Percentiles rank a stretch among this genome's conserved stretches.
Evolutionary conservation across 192 early-diverging fungal genomes (phyloP).

Genomic region (Coemansia sp.): DNA sequence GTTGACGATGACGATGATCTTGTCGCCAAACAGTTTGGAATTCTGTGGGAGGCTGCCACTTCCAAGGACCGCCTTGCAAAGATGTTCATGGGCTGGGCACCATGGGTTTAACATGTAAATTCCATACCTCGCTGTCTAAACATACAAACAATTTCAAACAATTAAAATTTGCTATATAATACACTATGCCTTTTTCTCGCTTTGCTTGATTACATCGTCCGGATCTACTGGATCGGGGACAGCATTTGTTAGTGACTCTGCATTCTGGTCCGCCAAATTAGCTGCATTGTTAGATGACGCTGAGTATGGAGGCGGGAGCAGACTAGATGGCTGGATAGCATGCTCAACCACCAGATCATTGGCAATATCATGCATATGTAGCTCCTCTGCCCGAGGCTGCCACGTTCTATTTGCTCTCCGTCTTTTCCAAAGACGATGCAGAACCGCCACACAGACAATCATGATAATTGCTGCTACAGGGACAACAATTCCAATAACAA

Average conservation of each 20-base stretch:
- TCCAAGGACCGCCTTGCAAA: slow-evolving; percentile 15
- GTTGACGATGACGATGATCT: slow-evolving; percentile 1
- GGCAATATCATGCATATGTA: not conserved
- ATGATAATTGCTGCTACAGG: not conserved
- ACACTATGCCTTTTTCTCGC: not conserved
- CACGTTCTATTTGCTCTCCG: not conserved
- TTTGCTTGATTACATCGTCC: too few species aligned
- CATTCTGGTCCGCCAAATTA: too few species aligned
- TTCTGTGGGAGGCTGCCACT: slow-evolving; percentile 27
- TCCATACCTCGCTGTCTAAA: too few species aligned
- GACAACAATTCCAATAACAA: not conserved
- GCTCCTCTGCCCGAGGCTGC: not conserved
- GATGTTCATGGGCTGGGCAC: slow-evolving; percentile 43
- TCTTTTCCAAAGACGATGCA: not conserved
- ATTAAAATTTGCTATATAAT: too few species aligned
- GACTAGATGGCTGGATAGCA: too few species aligned
- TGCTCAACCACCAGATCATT: not conserved
- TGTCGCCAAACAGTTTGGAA: slow-evolving; percentile 15
- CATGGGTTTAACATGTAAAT: slow-evolving; percentile 42
- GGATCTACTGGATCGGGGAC: too few species aligned
- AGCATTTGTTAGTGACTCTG: too few species aligned
- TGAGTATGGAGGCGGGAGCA: too few species aligned
- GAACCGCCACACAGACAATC: not conserved
- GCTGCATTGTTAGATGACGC: too few species aligned
- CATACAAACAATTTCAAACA: too few species aligned